These are phyloP conservation scores for Myxozyma mucilagina DNA, from an alignment of 805 yeast genomes.

Conservation along the genomic window DNA sequence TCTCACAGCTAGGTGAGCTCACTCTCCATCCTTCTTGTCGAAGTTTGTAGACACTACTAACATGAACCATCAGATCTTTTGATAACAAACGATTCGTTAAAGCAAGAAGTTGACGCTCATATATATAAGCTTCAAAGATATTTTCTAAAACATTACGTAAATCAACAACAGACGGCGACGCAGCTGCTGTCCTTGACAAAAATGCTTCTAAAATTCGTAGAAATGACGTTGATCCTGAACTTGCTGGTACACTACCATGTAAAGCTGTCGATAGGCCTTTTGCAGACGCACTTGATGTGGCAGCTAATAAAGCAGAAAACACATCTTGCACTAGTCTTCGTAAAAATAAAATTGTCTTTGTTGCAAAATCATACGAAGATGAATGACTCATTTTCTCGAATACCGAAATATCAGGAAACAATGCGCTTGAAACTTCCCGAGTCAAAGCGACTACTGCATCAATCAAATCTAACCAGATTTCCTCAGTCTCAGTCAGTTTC, in stretches of 20 bases:
- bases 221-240: constrained; percentile 16
- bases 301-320: constrained; percentile 31
- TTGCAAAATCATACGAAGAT: constrained; percentile 26
- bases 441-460: constrained; percentile 29
- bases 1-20: constrained; percentile 26
- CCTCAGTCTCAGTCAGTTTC: constrained; percentile 23
- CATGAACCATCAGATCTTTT: constrained; percentile 31
- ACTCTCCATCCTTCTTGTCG: constrained; percentile 32
- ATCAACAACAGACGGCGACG: constrained; percentile 30
- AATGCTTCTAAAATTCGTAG: constrained; percentile 29
- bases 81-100: constrained; percentile 26
- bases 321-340: constrained; percentile 33
- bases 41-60: constrained; percentile 18
- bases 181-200: constrained; percentile 29
- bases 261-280: constrained; percentile 6
- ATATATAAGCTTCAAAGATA: constrained; percentile 32
- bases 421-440: constrained; percentile 24
- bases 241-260: constrained; percentile 3
- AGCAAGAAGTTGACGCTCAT: constrained; percentile 31
- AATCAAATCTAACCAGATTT: constrained; percentile 28
- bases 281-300: constrained; percentile 21
- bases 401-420: constrained; percentile 28
- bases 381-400: constrained; percentile 27
- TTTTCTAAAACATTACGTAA: constrained; percentile 30
- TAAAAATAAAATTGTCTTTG: constrained; percentile 28